Evolutionary conservation across 495 filamentous ascomycete species (phyloP), one percentile per base, ranked within the genome.

Genomic region (Trypethelium eluteriae): DNA sequence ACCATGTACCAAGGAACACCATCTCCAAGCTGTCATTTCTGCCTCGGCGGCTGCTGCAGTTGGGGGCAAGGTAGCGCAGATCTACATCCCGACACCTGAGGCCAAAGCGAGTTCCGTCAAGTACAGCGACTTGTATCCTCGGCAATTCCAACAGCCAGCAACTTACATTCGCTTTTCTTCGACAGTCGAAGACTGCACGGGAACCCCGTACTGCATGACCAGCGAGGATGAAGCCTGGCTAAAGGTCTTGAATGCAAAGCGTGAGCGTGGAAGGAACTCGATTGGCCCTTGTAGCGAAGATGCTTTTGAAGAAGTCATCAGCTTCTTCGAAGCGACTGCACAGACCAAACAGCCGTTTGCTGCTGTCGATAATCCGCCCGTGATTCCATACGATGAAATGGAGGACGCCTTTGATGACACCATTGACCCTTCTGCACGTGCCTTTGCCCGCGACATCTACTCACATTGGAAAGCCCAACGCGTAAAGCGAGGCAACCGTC

Each of bases 101-200:
- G 87, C 92, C 76, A 77, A 80, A 72, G 91, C 88, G 73, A 70
- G 67, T 39, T 83, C 82, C 64, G 82, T 90, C 70, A 82, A 87
- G 75, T 98, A 96, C 89, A 90, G 93, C 72, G 81, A 88, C 68
- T 84, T 96, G 63, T 98, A 98, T 75, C 85, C 90, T 39, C 85
- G 83, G 62, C 77, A 79, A 56, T 96, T 92, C 78, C 83, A 84
- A 73, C 87, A 94, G 73, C 91, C 95, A 39, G 85, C 88, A 68
- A 92, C 92, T 63, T 98, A 97, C 78, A 96, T 98, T 73, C 91
- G 94, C 74, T 98, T 96, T 80, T 96, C 93, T 66, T 92, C 93
- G 66, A 98, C 94, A 2, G 95, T 98, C 62, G 94, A 98, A 79
- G 94, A 98, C 75, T 93, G 88, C 71, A 85, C 87, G 70, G 88